Evolutionary conservation across 225 moss, liverwort and hornwort genomes (phyloP).

Genomic region (Asterella californica): DNA sequence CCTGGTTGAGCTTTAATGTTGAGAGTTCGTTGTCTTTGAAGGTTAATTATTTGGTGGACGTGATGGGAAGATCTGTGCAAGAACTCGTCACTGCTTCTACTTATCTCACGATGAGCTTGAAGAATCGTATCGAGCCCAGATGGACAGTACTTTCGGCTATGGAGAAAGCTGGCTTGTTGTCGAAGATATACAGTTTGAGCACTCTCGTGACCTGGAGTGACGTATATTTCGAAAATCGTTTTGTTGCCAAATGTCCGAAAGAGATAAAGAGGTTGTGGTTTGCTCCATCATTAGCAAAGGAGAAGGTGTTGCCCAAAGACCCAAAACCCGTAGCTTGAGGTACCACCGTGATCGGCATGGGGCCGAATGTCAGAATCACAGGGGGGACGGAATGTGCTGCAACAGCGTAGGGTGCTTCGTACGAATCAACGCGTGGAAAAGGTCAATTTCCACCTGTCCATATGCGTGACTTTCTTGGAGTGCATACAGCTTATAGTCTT

Average conservation of each 20-base stretch:
- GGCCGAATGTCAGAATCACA: background rate
- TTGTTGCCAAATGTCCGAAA: slow-evolving; percentile 30
- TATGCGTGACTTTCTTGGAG: background rate
- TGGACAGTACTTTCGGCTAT: slow-evolving; percentile 32
- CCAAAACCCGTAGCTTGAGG: background rate
- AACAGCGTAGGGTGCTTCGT: background rate
- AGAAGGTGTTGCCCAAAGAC: background rate
- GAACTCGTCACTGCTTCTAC: slow-evolving; percentile 31
- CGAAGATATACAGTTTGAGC: slow-evolving; percentile 25
- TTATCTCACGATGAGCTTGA: slow-evolving; percentile 41
- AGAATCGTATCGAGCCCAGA: slow-evolving; percentile 40
- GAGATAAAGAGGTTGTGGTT: slow-evolving; percentile 27
- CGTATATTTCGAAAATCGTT: slow-evolving; percentile 29
- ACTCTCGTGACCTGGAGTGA: slow-evolving; percentile 33
- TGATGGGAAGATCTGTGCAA: slow-evolving; percentile 39
- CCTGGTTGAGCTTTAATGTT: slow-evolving; percentile 43
- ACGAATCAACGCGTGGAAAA: background rate
- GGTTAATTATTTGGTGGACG: slow-evolving; percentile 36
- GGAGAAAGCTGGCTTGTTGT: slow-evolving; percentile 24
- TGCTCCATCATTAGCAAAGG: background rate
- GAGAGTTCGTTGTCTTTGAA: slow-evolving; percentile 35
- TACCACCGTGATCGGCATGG: background rate
- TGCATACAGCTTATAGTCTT: background rate
- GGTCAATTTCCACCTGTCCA: background rate
- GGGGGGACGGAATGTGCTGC: background rate